These are phyloP conservation scores for Oenanthe sinensis DNA, from an alignment of 129 eudicot genomes.

Conservation along the genomic window DNA sequence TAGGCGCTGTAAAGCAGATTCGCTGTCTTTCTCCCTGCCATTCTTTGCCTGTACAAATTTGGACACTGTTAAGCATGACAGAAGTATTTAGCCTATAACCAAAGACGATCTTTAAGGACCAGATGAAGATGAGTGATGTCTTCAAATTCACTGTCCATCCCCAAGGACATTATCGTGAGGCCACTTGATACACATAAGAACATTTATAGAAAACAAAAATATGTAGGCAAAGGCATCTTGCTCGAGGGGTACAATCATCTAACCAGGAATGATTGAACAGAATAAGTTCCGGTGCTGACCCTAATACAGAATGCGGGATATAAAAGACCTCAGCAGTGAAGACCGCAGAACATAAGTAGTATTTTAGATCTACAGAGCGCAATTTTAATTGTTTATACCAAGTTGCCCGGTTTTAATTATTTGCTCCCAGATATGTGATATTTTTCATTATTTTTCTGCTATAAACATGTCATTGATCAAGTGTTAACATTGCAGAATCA, in stretches of 20 bases:
- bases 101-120: background rate
- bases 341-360: background rate
- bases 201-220: background rate
- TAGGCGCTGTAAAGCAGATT: conserved; percentile 52
- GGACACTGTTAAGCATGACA: background rate
- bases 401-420: background rate
- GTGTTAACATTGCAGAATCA: background rate
- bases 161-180: background rate
- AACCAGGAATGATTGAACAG: background rate
- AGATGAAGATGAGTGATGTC: background rate
- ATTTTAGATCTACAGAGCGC: background rate
- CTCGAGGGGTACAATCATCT: background rate
- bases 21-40: conserved; percentile 48
- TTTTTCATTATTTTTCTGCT: background rate
- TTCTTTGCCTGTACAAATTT: conserved; percentile 51
- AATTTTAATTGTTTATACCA: background rate
- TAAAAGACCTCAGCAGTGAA: background rate
- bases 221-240: background rate
- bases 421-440: background rate
- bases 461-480: background rate
- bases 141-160: background rate
- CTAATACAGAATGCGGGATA: background rate
- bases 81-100: background rate
- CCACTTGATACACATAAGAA: background rate
- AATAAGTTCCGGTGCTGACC: background rate